Conservation (phyloP, 2,329 filamentous ascomycete species). For the Fusarium graminum region DNA sequence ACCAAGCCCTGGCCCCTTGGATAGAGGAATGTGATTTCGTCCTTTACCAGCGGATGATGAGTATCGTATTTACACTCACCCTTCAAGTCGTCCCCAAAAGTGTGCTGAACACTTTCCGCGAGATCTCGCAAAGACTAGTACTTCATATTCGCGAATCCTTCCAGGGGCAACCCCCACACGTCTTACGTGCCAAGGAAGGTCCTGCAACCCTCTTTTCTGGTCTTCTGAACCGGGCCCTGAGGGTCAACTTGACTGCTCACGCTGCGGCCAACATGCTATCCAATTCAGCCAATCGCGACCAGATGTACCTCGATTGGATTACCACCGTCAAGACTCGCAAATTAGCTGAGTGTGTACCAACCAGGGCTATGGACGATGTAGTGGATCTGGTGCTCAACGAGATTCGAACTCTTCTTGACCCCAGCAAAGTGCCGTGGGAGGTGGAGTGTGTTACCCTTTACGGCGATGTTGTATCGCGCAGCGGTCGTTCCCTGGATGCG, state of each 20-base stretch:
- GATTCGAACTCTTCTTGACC: constrained; percentile 77
- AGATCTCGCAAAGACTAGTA: constrained; percentile 85
- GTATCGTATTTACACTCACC: constrained; percentile 88
- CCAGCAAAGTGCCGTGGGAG: constrained; percentile 74
- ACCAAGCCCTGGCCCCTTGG: constrained; percentile 87
- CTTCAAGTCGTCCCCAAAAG: constrained; percentile 91
- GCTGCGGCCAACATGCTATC: constrained; percentile 94
- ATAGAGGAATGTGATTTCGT: constrained; percentile 96
- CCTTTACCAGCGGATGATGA: constrained; percentile 97
- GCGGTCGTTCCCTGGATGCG: constrained; percentile 55
- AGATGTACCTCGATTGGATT: constrained; percentile 96
- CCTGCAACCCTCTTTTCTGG: constrained; percentile 91
- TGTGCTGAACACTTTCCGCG: constrained; percentile 87
- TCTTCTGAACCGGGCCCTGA: constrained; percentile 85
- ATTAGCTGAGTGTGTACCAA: constrained; percentile 72
- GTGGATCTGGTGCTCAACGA: constrained; percentile 73
- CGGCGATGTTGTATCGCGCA: constrained; percentile 66
- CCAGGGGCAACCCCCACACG: constrained; percentile 84
- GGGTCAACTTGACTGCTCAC: constrained; percentile 93
- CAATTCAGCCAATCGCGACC: constrained; percentile 87
- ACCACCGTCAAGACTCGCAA: constrained; percentile 73
- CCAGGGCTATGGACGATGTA: constrained; percentile 74
- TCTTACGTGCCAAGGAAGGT: constrained; percentile 86
- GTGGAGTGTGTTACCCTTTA: constrained; percentile 72
- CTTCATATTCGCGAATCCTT: constrained; percentile 87